phyloP scores from a whole-genome alignment of 2,329 filamentous ascomycete species.

The Malbranchea cinnamomea region DNA sequence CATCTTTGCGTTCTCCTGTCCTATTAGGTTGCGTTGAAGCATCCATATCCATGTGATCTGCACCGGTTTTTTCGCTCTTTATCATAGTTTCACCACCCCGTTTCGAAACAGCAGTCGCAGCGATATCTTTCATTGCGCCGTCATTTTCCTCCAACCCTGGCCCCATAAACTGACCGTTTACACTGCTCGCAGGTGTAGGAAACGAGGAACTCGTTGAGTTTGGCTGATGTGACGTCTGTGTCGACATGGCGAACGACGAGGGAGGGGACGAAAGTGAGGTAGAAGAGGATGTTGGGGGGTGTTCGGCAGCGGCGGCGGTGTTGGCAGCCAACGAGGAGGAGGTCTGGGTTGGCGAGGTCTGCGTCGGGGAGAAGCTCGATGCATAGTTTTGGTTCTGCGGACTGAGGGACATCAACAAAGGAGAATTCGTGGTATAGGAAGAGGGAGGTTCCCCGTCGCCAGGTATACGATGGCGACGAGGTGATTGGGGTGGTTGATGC shows the following conservation, averaged over 20 bases:
- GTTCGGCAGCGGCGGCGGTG: no score
- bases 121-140: slow-evolving; percentile 18
- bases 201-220: slow-evolving; percentile 27
- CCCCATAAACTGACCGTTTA: slow-evolving; percentile 21
- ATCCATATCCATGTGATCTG: slow-evolving; percentile 11
- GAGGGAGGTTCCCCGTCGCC: slow-evolving; percentile 14
- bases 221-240: slow-evolving; percentile 27
- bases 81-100: slow-evolving; percentile 10
- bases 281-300: no score
- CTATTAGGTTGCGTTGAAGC: no score
- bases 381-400: slow-evolving; percentile 34
- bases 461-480: slow-evolving; percentile 5
- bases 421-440: slow-evolving; percentile 22
- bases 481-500: slow-evolving; percentile 5
- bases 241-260: slow-evolving; percentile 28
- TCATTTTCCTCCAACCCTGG: slow-evolving; percentile 23
- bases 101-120: slow-evolving; percentile 11
- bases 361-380: slow-evolving; percentile 29
- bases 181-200: slow-evolving; percentile 32
- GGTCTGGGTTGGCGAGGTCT: slow-evolving; percentile 31
- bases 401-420: slow-evolving; percentile 37
- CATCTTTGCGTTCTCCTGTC: no score
- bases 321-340: slow-evolving; percentile 25
- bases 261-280: slow-evolving; percentile 27
- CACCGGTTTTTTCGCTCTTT: slow-evolving; percentile 2